A percentile compares a stretch with the other conserved stretches of the same genome.
Evolutionary conservation across 768 basidiomycete species (phyloP).

Genomic region (Lentinula lateritia): DNA sequence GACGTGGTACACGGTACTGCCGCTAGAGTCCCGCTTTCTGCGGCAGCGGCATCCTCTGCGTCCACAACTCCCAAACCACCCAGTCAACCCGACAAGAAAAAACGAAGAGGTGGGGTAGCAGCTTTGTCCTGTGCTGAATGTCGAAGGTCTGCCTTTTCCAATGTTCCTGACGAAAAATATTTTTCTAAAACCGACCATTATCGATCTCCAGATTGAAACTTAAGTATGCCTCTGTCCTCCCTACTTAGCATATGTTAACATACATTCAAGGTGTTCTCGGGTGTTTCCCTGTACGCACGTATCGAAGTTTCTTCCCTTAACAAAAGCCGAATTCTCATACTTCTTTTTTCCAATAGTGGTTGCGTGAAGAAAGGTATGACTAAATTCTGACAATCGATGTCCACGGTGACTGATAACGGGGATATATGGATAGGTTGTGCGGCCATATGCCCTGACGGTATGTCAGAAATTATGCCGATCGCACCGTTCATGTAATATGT

Average conservation of each 20-base stretch:
- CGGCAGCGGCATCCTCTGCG: conserved; percentile 1
- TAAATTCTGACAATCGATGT: neutral
- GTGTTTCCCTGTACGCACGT: conserved; percentile 60
- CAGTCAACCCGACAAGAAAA: conserved; percentile 3
- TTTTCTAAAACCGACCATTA: neutral
- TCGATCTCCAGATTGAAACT: neutral
- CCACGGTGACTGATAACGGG: conserved; percentile 17
- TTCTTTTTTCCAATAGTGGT: conserved; percentile 27
- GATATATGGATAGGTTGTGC: conserved; percentile 31
- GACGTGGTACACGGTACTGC: conserved; percentile 6
- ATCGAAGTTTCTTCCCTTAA: conserved; percentile 3
- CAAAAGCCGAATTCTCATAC: conserved; percentile 4
- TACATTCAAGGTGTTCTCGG: conserved; percentile 22
- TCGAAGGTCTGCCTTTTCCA: neutral
- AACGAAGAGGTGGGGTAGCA: conserved; percentile 4
- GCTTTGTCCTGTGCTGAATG: conserved; percentile 6
- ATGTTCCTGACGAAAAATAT: neutral
- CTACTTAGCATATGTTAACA: neutral
- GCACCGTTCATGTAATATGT: conserved; percentile 5
- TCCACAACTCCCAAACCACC: neutral
- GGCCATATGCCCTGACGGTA: conserved; percentile 65
- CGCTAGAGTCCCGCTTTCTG: conserved; percentile 6
- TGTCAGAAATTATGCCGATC: conserved; percentile 3
- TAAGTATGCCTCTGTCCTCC: neutral
- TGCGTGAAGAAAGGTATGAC: conserved; percentile 46